Evolutionary conservation across 176 grass and related monocot genomes (phyloP), one percentile per base, ranked within the genome.

Genomic region (Canna indica): DNA sequence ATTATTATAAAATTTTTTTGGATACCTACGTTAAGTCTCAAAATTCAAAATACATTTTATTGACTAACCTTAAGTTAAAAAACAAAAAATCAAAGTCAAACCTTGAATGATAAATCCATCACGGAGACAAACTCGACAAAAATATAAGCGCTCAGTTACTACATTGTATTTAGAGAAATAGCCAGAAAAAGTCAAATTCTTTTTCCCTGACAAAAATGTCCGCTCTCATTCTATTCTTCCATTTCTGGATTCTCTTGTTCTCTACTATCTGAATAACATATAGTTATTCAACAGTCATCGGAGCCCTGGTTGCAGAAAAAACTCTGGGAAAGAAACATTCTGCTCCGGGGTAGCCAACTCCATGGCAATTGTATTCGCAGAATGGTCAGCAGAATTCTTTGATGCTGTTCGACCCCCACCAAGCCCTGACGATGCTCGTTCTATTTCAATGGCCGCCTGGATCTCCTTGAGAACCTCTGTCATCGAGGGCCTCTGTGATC

Each of bases 401-500:
- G 83, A 78, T 36, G 84, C 36, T 47, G 75, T 64, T 59, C 27
- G 36, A 35, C 79, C 72, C 34, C 72, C 65, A 75, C 72, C 67
- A 10, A 53, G 46, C 11, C 53, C n/a, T 8, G 11, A 27, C 67
- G 72, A 61, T 15, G 68, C 79, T 9, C 71, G 75, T 58, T 93
- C 90, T 0, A 99, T 86, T 47, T 77, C 80, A 30, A 99, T 88
- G 42, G 94, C 94, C 7, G 87, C 89, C 75, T 99, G 94, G 76
- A 99, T 90, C 73, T 99, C 94, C 76, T 99, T 99, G 36, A 93
- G 79, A 76, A 99, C 82, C 78, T 93, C 89, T 5, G 90, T 81
- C 47, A 93, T 93, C 17, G 84, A 38, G 0, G 90, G 90, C 70
- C 94, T 90, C 59, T 80, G 84, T 0, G 66, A 69, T 0, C 86